Evolutionary conservation across 2,329 filamentous ascomycete genomes (phyloP), one percentile per base, ranked within the genome.

Genomic region (Ophiocordyceps australis): DNA sequence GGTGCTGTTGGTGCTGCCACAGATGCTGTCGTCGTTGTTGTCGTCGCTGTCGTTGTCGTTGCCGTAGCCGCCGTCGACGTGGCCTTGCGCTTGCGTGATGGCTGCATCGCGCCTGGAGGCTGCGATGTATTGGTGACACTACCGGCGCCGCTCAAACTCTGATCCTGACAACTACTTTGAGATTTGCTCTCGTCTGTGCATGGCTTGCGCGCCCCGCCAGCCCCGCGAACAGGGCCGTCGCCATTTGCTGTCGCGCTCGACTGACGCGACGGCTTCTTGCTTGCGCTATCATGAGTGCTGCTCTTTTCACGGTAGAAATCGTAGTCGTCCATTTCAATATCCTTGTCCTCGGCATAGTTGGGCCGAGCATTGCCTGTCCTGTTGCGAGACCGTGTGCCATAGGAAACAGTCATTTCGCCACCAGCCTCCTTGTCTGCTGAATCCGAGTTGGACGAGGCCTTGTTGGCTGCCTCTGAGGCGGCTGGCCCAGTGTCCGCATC

Each of bases 331-430:
- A 80, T 72, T 42, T 95, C 86, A 38, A 85, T 62, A 50, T 94
- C 86, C 53, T 69, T 79, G 52, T 86, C 80, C 55, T 98, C 89
- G 26, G 89, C 86, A 52, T 98, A 98, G 53, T 98, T 98, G 37
- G 77, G 74, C 38, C 89, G 78, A 39, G 77, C 65, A 37, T 66
- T 71, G 41, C 78, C 77, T 30, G 69, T 74, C 43, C 85, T 76
- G 52, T 92, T 92, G 48, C 89, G 78, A 39, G 85, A 94, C 41
- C 85, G 77, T 47, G 89, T 98, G 43, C 86, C 86, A 52, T 98
- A 94, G 24, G 72, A 74, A 38, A 71, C 73, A 26, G 75, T 58
- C 30, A 45, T 56, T 36, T 65, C 62, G 38, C 55, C 45, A 35
- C 54, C 52, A 35, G 45, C 48, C 32, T 69, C 65, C 43, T 62